phyloP scores from a whole-genome alignment of 768 basidiomycete species.

The Dictyophora rubrovolvata region DNA sequence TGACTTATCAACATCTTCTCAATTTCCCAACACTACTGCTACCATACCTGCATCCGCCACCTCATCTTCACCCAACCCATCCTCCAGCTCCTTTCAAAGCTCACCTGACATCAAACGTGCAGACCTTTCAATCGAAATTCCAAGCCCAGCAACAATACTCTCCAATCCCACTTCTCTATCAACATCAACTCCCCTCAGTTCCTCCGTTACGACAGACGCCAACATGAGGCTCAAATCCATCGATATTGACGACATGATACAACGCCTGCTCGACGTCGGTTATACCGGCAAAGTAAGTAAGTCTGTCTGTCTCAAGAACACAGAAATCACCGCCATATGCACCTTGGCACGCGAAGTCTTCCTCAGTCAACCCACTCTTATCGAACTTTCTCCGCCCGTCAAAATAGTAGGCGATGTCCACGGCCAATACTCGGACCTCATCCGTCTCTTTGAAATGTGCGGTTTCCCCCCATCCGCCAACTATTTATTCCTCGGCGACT shows the following conservation, averaged over 20 bases:
- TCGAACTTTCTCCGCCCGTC: slow-evolving; percentile 95
- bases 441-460: slow-evolving; percentile 98
- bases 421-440: slow-evolving; percentile 97
- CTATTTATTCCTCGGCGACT: slow-evolving; percentile 98
- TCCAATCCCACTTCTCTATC: slow-evolving; percentile 47
- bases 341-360: slow-evolving; percentile 94
- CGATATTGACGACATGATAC: slow-evolving; percentile 98
- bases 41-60: slow-evolving; percentile 2
- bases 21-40: slow-evolving; percentile 6
- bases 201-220: slow-evolving; percentile 28
- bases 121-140: slow-evolving; percentile 58
- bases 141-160: slow-evolving; percentile 76
- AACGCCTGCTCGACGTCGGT: slow-evolving; percentile 88
- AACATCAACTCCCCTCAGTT: slow-evolving; percentile 26
- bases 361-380: slow-evolving; percentile 89
- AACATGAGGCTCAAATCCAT: slow-evolving; percentile 61
- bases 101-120: slow-evolving; percentile 27
- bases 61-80: slow-evolving; percentile 11
- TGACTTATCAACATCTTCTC: background rate
- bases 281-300: slow-evolving; percentile 98
- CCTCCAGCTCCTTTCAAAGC: slow-evolving; percentile 17
- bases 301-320: slow-evolving; percentile 88
- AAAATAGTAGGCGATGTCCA: slow-evolving; percentile 99
- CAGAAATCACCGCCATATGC: slow-evolving; percentile 90
- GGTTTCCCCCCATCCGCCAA: slow-evolving; percentile 96